Evolutionary conservation across 2,329 filamentous ascomycete species (phyloP).

Genomic region (Alternaria sp.): DNA sequence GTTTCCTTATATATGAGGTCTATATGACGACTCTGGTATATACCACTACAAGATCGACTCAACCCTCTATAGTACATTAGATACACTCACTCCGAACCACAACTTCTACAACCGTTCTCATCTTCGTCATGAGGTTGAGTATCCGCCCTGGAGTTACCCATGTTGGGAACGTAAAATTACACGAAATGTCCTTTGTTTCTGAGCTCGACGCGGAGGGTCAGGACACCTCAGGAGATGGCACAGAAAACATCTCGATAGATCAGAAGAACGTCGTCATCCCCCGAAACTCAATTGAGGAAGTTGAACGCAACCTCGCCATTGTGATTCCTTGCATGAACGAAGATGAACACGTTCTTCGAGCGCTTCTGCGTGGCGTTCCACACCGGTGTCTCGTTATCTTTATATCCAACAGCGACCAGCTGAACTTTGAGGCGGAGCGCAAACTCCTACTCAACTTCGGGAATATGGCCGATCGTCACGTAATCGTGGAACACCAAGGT

Average conservation of each 20-base stretch:
- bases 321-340: conserved; percentile 28
- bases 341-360: conserved; percentile 19
- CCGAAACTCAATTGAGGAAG: conserved; percentile 6
- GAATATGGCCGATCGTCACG: conserved; percentile 5
- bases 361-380: conserved; percentile 26
- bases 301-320: conserved; percentile 24
- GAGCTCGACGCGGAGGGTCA: conserved; percentile 21
- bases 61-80: neutral
- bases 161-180: conserved; percentile 21
- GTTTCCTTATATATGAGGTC: neutral
- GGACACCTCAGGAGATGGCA: neutral
- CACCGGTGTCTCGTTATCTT: conserved; percentile 24
- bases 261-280: conserved; percentile 13
- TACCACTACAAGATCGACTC: neutral
- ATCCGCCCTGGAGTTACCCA: neutral
- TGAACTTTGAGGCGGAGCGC: conserved; percentile 17
- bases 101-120: neutral
- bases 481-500: conserved; percentile 19
- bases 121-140: neutral
- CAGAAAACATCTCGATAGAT: neutral
- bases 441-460: conserved; percentile 15
- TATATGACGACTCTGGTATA: neutral
- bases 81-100: neutral
- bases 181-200: conserved; percentile 16
- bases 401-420: conserved; percentile 23